phyloP scores from a whole-genome alignment of 2,329 filamentous ascomycete genomes.

The Fusarium decemcellulare region DNA sequence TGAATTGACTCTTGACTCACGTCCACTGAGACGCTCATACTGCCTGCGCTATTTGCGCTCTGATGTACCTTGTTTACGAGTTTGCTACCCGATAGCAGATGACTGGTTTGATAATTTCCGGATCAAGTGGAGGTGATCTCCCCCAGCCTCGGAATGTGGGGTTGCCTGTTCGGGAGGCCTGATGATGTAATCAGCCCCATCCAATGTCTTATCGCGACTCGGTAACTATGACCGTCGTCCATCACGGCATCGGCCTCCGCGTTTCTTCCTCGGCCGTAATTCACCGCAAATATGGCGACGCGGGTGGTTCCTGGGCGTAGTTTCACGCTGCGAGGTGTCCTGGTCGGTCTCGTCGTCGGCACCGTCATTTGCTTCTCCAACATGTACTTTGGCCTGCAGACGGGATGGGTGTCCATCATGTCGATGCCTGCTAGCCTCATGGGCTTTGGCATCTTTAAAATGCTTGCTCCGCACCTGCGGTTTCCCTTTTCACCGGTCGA shows the following conservation, averaged over 20 bases:
- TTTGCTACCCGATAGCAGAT: too few species aligned
- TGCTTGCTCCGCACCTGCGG: conserved; percentile 78
- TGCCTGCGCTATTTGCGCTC: too few species aligned
- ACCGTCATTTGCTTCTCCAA: conserved; percentile 96
- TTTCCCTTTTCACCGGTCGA: conserved; percentile 94
- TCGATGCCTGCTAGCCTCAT: conserved; percentile 96
- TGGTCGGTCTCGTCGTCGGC: conserved; percentile 86
- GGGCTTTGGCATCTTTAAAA: conserved; percentile 94
- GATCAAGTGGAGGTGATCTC: not conserved
- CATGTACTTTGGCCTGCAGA: conserved; percentile 99
- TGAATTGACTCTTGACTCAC: too few species aligned
- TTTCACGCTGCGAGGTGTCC: conserved; percentile 87
- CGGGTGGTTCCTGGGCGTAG: conserved; percentile 66
- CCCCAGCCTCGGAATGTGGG: conserved; percentile 16
- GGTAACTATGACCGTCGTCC: not conserved
- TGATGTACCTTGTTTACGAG: too few species aligned
- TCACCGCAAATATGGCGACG: conserved; percentile 38
- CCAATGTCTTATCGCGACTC: conserved; percentile 10
- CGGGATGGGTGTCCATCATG: conserved; percentile 83
- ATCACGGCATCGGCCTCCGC: conserved; percentile 7
- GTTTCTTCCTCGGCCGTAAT: conserved; percentile 12
- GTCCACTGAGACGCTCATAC: too few species aligned
- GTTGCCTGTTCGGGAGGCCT: not conserved
- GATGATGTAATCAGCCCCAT: conserved; percentile 1
- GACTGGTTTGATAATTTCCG: not conserved